Conservation (phyloP, 2,329 filamentous ascomycete species). For the Colletotrichum neosansevieriae region DNA sequence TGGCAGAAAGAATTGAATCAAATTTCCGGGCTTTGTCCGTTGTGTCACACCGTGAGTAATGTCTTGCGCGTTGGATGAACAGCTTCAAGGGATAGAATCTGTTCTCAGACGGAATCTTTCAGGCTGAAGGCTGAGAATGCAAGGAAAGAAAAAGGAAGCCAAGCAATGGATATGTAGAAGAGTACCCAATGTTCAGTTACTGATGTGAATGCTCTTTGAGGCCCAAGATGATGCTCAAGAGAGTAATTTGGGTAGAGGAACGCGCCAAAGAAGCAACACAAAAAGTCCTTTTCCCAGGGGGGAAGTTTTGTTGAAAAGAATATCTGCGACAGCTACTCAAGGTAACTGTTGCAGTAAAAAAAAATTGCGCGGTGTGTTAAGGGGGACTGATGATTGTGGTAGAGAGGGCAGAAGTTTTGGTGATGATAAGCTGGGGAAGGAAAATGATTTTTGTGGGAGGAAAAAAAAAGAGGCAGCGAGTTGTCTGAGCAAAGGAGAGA, state of each 20-base stretch:
- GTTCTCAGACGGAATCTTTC: not conserved
- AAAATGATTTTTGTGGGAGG: not conserved
- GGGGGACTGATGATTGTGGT: not conserved
- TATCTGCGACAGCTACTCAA: not conserved
- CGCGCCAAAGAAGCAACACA: not conserved
- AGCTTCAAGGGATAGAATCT: not conserved
- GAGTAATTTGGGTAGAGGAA: not conserved
- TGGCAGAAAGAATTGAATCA: not conserved
- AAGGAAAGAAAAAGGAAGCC: not conserved
- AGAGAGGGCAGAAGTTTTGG: not conserved
- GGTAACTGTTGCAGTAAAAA: not conserved
- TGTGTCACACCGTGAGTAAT: not conserved
- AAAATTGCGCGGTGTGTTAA: not conserved
- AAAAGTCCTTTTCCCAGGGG: not conserved
- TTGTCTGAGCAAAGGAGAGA: no score
- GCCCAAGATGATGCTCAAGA: not conserved
- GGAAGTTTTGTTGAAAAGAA: not conserved
- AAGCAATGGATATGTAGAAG: no score
- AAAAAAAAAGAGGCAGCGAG: not conserved
- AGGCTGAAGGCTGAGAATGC: not conserved
- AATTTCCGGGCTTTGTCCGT: not conserved
- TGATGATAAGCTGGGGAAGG: not conserved
- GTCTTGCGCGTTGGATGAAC: not conserved
- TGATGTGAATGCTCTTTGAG: not conserved
- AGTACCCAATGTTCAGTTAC: no score